Evolutionary conservation across 1,139 yeast genomes (phyloP), one percentile per base, ranked within the genome.

Genomic region (Debaryomyces udenii): DNA sequence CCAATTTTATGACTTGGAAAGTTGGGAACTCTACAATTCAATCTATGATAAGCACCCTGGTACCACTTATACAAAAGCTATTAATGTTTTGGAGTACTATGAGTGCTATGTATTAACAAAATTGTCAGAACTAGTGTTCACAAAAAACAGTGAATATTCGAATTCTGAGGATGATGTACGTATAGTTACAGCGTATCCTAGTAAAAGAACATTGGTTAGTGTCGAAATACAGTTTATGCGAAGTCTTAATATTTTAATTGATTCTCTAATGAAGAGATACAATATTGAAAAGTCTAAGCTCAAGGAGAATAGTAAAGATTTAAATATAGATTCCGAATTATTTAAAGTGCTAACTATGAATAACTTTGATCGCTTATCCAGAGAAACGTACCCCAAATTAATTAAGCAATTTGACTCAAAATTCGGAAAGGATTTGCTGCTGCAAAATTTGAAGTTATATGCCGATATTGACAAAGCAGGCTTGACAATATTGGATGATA

Each of bases 191-290:
- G 51, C 70, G 2, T 64, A 69, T 44, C 78, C 78, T 10, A 68
- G 70, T 45, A 72, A 72, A 42, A 56, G 74, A 39, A 61, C 64
- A 37, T 54, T 73, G 40, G 72, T 72, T 1, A 67, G 75, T 45
- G 58, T 73, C 41, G 78, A 73, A 50, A 71, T 73, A 38, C 78
- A 73, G 48, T 73, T 73, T 47, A 69, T 73, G 72, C 57, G 78
- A 54, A 67, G 74, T 50, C 60, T 73, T 51, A 69, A 68, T 38
- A 68, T 70, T 18, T 49, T 72, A 4, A 59, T 70, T 32, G 78
- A 73, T 42, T 69, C 77, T 2, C 59, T 71, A 16, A 68, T 73
- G 70, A 73, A 73, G 47, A 64, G 59, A 46, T 73, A 70, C 45
- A 62, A 61, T 27, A 55, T 68, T 9, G 77, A 73, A 44, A 56